Base-by-base conservation (phyloP, 176 grass and related monocot species). In the Ensete ventricosum region DNA sequence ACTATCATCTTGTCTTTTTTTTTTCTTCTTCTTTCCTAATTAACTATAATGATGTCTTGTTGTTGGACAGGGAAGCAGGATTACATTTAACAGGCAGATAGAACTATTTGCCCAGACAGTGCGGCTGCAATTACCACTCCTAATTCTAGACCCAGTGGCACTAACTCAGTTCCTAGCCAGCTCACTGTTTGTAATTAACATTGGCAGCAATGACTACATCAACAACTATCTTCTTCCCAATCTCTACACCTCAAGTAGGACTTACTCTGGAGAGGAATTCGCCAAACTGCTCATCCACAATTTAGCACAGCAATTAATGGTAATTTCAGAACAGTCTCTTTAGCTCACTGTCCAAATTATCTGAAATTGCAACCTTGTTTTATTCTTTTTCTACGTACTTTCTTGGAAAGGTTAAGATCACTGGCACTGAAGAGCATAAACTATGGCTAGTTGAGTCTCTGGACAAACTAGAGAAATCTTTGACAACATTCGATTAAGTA, bases 131-230 rank as follows among this genome's bases (percentile, higher is more conserved):
- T 81, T 78, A 25, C 65, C 84, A 52, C 66, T 73, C 1, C 78
- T 85, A 69, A 81, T 85, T n/a, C 57, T 9, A 73, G 69, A 85
- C 17, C 52, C 79, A 78, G 73, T 27, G 16, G 7, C 43, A 73
- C 5, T 81, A 27, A 71, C 65, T 79, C 19, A 71, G 17, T 60
- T 24, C n/a, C 52, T 79, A 20, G 26, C 26, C 19, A 79, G 43
- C 67, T 79, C 77, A 49, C 10, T 79, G 11, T 79, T 79, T 19
- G 14, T 79, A 1, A 71, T 79, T 29, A 59, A 49, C 67, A 79
- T 79, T 24, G 77, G 77, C 8, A 79, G 77, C 67, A 79, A 79
- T 71, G 77, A 79, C 77, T 79, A 79, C 54, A 79, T 79, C 66
- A 79, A 79, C 77, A 79, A 79, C 77, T 79, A 71, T 48, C 77